These are phyloP conservation scores for Pythium myriotylum DNA, from an alignment of 352 stramenopile genomes.

Conservation along the genomic window DNA sequence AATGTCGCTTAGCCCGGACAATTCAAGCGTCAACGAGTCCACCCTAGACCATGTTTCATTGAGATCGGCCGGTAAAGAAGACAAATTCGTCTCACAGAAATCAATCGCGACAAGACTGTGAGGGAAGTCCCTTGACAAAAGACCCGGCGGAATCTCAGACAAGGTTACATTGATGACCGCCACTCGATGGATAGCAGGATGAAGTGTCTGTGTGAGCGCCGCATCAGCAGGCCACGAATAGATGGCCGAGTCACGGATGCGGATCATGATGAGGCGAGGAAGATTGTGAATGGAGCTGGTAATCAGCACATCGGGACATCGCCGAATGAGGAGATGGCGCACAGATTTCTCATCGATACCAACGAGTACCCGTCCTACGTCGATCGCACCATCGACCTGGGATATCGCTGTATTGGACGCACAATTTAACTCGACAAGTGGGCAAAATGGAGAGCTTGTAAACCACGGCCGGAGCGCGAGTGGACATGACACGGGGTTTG, in stretches of 20 bases:
- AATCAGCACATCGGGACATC: slow-evolving; percentile 16
- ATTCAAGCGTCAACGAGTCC: slow-evolving; percentile 10
- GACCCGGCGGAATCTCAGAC: slow-evolving; percentile 6
- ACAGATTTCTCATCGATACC: slow-evolving; percentile 5
- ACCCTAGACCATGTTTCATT: slow-evolving; percentile 11
- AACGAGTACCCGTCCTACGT: slow-evolving; percentile 3
- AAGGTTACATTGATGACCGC: slow-evolving; percentile 22
- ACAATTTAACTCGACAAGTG: slow-evolving; percentile 24
- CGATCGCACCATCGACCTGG: background rate
- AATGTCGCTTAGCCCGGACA: slow-evolving; percentile 2
- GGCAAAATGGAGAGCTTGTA: slow-evolving; percentile 1
- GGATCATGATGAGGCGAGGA: slow-evolving; percentile 9
- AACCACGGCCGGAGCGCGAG: slow-evolving; percentile 19
- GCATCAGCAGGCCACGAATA: slow-evolving; percentile 14
- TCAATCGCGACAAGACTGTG: slow-evolving; percentile 3
- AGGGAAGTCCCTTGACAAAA: slow-evolving; percentile 17
- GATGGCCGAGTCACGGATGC: slow-evolving; percentile 21
- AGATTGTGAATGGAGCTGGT: slow-evolving; percentile 4
- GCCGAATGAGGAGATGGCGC: slow-evolving; percentile 11
- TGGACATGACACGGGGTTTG: background rate
- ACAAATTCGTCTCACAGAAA: slow-evolving; percentile 10
- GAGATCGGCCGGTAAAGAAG: slow-evolving; percentile 12
- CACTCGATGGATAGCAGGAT: slow-evolving; percentile 18
- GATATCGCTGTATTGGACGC: background rate
- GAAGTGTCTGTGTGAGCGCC: slow-evolving; percentile 7